Percentiles rank a stretch among this genome's conserved stretches.
These are phyloP conservation scores for Candida albicans DNA, from an alignment of 1,139 yeast genomes.

Conservation along the genomic window DNA sequence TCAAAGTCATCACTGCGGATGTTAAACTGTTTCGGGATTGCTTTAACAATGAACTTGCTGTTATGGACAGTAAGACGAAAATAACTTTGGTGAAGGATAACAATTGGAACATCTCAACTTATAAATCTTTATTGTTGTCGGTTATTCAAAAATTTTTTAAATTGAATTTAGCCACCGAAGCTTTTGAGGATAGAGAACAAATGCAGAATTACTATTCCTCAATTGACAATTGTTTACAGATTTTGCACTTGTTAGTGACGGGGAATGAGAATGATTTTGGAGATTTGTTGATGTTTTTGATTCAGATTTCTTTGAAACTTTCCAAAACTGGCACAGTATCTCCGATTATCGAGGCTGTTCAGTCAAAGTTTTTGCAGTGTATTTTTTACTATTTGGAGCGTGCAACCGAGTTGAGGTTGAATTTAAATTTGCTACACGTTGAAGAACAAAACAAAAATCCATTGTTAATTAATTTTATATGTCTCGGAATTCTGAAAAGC, in stretches of 20 bases:
- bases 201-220: conserved; percentile 29
- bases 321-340: conserved; percentile 18
- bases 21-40: conserved; percentile 41
- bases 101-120: conserved; percentile 60
- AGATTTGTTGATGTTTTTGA: conserved; percentile 31
- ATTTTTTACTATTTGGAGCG: conserved; percentile 33
- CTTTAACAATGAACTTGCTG: conserved; percentile 56
- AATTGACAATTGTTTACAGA: conserved; percentile 34
- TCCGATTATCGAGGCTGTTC: conserved; percentile 30
- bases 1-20: conserved; percentile 51
- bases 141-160: conserved; percentile 46
- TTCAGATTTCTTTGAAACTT: conserved; percentile 25
- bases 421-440: conserved; percentile 32
- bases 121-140: conserved; percentile 53
- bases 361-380: conserved; percentile 29
- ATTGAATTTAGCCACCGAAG: conserved; percentile 28
- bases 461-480: conserved; percentile 33
- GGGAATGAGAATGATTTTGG: conserved; percentile 58
- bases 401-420: conserved; percentile 32
- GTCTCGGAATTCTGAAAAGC: conserved; percentile 38
- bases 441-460: conserved; percentile 36
- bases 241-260: conserved; percentile 48
- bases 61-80: conserved; percentile 48
- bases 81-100: conserved; percentile 35
- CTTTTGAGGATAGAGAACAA: conserved; percentile 19